phyloP scores from a whole-genome alignment of 1,284 basidiomycete genomes.

The Melampsora abietis-canadensis region DNA sequence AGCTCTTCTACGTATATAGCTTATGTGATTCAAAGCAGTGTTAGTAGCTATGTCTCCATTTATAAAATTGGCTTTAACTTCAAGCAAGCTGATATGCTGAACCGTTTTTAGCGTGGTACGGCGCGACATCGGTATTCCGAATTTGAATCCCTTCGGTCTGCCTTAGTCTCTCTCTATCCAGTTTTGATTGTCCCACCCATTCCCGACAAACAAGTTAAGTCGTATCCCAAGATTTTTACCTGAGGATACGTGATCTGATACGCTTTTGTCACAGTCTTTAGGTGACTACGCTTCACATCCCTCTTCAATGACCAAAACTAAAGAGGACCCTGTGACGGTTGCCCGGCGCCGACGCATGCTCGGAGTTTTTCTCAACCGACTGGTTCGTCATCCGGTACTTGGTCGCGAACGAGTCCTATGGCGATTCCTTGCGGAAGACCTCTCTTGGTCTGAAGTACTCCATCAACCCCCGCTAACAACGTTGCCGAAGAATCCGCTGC shows the following conservation, averaged over 20 bases:
- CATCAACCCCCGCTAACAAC: conserved; percentile 85
- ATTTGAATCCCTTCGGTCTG: conserved; percentile 86
- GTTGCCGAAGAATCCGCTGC: conserved; percentile 90
- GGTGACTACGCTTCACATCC: conserved; percentile 97
- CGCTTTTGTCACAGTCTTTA: conserved; percentile 56
- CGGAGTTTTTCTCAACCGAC: conserved; percentile 86
- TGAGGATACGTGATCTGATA: background rate
- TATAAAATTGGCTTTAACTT: background rate
- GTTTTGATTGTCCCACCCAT: conserved; percentile 96
- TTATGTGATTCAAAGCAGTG: conserved; percentile 87
- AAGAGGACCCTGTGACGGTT: conserved; percentile 91
- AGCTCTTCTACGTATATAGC: conserved; percentile 85
- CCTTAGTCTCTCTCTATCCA: conserved; percentile 82
- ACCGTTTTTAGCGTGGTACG: conserved; percentile 64
- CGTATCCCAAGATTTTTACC: background rate
- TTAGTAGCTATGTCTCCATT: conserved; percentile 56
- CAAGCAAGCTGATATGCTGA: conserved; percentile 14
- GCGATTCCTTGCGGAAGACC: conserved; percentile 89
- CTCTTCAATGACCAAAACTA: conserved; percentile 68
- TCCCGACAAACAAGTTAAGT: conserved; percentile 78
- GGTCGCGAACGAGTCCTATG: conserved; percentile 92
- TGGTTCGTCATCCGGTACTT: conserved; percentile 84
- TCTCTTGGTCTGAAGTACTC: conserved; percentile 91
- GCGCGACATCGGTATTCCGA: conserved; percentile 91
- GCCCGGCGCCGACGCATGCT: conserved; percentile 87